Percentiles rank a stretch among this genome's conserved stretches.
phyloP scores from a whole-genome alignment of 371 early-diverging fungal genomes.

The Mortierella polycephala region DNA sequence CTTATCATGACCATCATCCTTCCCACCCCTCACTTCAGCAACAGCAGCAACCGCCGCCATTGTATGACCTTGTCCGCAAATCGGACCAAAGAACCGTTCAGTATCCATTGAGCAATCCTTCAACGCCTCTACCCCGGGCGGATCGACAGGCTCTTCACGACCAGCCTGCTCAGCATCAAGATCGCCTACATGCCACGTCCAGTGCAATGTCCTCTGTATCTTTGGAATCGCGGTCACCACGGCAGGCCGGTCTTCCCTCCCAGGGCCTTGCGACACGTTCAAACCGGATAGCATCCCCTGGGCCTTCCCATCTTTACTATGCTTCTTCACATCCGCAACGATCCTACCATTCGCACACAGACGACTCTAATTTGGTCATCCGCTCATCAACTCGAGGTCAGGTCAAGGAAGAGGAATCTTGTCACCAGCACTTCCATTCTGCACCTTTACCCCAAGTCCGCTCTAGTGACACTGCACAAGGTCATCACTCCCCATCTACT shows the following conservation, averaged over 20 bases:
- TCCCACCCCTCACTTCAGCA: conserved; percentile 51
- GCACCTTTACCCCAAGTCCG: conserved; percentile 5
- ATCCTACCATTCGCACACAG: conserved; percentile 7
- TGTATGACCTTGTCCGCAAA: conserved; percentile 49
- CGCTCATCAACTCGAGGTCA: neutral
- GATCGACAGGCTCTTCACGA: conserved; percentile 26
- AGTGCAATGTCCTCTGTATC: conserved; percentile 3
- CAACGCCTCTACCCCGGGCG: conserved; percentile 15
- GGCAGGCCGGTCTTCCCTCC: conserved; percentile 7
- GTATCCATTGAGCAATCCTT: conserved; percentile 18
- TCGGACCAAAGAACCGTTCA: conserved; percentile 49
- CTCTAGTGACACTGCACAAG: neutral
- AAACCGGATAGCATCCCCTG: conserved; percentile 13
- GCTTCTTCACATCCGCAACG: conserved; percentile 8
- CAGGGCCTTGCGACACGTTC: conserved; percentile 17
- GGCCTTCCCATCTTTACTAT: conserved; percentile 25
- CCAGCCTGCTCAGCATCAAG: conserved; percentile 7
- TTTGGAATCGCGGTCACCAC: neutral
- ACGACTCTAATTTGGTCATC: neutral
- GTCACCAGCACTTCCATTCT: neutral
- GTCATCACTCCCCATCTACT: neutral
- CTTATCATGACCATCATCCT: conserved; percentile 15
- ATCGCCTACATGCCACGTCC: neutral
- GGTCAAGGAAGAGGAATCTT: too few species aligned
- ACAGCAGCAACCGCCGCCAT: conserved; percentile 42